A percentile compares a stretch with the other conserved stretches of the same genome.
Evolutionary conservation across 2,329 filamentous ascomycete genomes (phyloP).

Genomic region (Cytospora paraplurivora): DNA sequence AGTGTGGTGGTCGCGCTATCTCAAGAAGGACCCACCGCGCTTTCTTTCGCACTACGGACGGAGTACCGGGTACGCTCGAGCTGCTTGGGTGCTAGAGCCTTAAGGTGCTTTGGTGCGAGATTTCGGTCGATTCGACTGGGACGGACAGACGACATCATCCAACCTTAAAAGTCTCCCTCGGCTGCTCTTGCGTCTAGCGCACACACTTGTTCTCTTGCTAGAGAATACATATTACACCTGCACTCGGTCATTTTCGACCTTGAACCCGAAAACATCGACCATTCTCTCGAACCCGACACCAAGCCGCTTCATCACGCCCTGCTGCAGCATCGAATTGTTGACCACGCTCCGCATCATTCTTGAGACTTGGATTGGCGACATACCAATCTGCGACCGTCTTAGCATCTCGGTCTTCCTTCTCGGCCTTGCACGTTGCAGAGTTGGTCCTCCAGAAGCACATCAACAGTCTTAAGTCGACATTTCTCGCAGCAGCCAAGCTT

Average conservation of each 20-base stretch:
- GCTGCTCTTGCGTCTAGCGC: conserved; percentile 20
- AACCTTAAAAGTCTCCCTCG: conserved; percentile 24
- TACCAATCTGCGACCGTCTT: neutral
- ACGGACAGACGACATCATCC: conserved; percentile 15
- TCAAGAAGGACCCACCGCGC: conserved; percentile 25
- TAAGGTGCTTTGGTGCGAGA: conserved; percentile 19
- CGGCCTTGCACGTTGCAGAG: conserved; percentile 9
- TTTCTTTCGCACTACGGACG: conserved; percentile 26
- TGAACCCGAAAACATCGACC: conserved; percentile 8
- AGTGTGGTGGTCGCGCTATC: conserved; percentile 28
- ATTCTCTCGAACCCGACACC: neutral
- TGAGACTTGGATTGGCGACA: conserved; percentile 1
- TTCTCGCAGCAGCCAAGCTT: conserved; percentile 8
- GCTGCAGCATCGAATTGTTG: conserved; percentile 2
- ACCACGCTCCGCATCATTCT: conserved; percentile 10
- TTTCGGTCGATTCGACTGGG: conserved; percentile 20
- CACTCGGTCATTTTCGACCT: neutral
- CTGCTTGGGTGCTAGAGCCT: conserved; percentile 12
- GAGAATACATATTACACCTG: conserved; percentile 24
- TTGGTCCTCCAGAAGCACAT: conserved; percentile 26
- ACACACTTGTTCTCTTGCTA: conserved; percentile 14
- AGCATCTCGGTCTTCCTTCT: conserved; percentile 2
- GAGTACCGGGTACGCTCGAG: conserved; percentile 27
- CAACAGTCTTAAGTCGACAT: conserved; percentile 9
- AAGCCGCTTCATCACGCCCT: conserved; percentile 3